Conservation (phyloP, 2,329 filamentous ascomycete genomes). For the Epichloe coenophiala region DNA sequence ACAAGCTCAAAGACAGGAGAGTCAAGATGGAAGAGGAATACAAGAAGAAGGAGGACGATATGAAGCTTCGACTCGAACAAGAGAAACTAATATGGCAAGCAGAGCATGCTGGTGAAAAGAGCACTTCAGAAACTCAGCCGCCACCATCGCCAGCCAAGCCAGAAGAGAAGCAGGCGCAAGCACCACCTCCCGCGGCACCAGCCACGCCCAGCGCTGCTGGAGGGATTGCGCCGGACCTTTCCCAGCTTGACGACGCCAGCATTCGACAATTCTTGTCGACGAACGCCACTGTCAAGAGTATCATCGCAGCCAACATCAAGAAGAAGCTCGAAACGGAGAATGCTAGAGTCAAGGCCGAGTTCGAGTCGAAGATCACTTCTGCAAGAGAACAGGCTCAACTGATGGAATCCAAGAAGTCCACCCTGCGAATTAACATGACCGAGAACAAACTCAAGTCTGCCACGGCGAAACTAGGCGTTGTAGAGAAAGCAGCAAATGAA, state of each 20-base stretch:
- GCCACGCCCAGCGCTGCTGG: slow-evolving; percentile 23
- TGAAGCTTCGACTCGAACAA: slow-evolving; percentile 46
- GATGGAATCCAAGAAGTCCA: slow-evolving; percentile 62
- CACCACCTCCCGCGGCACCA: slow-evolving; percentile 8
- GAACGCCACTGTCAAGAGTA: slow-evolving; percentile 43
- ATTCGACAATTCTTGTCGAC: slow-evolving; percentile 42
- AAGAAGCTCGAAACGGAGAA: slow-evolving; percentile 55
- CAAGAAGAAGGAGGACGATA: slow-evolving; percentile 39
- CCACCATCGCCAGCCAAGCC: slow-evolving; percentile 27
- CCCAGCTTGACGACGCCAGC: slow-evolving; percentile 38
- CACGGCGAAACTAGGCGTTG: slow-evolving; percentile 60
- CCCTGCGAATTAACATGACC: slow-evolving; percentile 64
- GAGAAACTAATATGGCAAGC: slow-evolving; percentile 49
- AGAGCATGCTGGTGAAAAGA: slow-evolving; percentile 27
- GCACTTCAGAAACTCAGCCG: slow-evolving; percentile 11
- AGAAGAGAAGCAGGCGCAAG: slow-evolving; percentile 11
- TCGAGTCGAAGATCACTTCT: slow-evolving; percentile 37
- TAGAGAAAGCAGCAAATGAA: slow-evolving; percentile 70
- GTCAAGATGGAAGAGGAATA: slow-evolving; percentile 36
- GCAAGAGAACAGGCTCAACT: slow-evolving; percentile 52
- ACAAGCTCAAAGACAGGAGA: slow-evolving; percentile 56
- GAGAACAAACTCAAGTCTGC: slow-evolving; percentile 54
- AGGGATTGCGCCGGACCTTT: slow-evolving; percentile 27
- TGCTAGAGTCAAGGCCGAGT: slow-evolving; percentile 44
- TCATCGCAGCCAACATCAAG: slow-evolving; percentile 49